Evolutionary conservation across 495 filamentous ascomycete species (phyloP).

Genomic region (Talaromyces adpressus): DNA sequence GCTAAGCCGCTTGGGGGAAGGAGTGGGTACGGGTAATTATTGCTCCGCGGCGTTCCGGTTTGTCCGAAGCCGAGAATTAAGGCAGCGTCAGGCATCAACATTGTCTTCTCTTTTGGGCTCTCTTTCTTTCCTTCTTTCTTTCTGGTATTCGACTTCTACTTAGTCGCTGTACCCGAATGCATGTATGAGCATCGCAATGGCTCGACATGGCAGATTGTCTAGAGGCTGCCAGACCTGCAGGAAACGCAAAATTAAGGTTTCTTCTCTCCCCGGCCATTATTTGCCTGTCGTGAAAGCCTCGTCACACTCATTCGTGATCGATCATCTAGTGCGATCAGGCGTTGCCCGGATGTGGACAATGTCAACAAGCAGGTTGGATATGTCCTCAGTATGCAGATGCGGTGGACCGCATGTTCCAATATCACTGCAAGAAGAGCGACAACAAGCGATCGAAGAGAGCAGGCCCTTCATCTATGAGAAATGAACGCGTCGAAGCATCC

Average conservation of each 20-base stretch:
- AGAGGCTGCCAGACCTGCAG: background rate
- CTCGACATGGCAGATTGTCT: constrained; percentile 1
- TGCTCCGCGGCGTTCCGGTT: background rate
- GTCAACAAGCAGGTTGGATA: background rate
- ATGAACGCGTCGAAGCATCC: too few species aligned
- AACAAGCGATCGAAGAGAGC: background rate
- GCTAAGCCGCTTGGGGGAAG: background rate
- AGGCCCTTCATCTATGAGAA: background rate
- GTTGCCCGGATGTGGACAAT: background rate
- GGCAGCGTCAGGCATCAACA: background rate
- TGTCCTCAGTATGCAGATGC: constrained; percentile 4
- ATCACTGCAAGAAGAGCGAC: background rate
- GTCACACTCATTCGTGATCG: background rate
- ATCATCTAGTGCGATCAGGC: constrained; percentile 3
- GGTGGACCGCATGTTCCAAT: constrained; percentile 4
- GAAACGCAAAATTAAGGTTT: constrained; percentile 6
- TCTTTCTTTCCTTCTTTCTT: background rate
- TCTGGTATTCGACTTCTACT: background rate
- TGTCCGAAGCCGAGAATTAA: background rate
- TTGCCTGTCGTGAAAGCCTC: background rate
- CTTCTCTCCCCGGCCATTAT: background rate
- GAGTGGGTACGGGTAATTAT: background rate
- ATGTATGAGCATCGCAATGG: background rate
- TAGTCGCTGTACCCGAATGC: background rate
- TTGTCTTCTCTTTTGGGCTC: background rate